Evolutionary conservation across 2,329 filamentous ascomycete species (phyloP).

Genomic region (Nemania sp.): DNA sequence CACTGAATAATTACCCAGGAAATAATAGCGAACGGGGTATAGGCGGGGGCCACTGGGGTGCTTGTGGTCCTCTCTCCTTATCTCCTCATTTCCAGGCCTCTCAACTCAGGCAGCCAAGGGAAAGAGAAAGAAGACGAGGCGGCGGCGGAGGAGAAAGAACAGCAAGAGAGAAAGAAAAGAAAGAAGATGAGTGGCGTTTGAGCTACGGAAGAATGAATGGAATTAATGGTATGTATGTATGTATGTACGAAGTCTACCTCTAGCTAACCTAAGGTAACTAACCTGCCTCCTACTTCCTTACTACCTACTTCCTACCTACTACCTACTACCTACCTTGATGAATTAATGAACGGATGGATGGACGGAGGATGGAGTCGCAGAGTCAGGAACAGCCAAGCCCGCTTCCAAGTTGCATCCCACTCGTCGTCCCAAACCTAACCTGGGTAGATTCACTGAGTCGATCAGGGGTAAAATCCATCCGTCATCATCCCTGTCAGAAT

Average conservation of each 20-base stretch:
- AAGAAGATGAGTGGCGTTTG: background rate
- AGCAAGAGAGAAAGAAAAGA: background rate
- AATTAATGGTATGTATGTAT: background rate
- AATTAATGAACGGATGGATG: no score
- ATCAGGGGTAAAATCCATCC: constrained; percentile 19
- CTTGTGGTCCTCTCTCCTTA: no score
- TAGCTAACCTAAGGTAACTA: no score
- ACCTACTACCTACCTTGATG: no score
- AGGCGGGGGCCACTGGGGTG: no score
- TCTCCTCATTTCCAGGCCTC: background rate
- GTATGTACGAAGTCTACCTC: no score
- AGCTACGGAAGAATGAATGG: constrained; percentile 12
- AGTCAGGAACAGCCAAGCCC: no score
- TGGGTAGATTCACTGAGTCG: constrained; percentile 1
- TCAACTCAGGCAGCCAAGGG: background rate
- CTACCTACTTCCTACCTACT: no score
- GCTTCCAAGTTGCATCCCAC: constrained; percentile 2
- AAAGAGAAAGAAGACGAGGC: background rate
- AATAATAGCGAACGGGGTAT: constrained; percentile 3
- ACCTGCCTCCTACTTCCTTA: no score
- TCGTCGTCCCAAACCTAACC: constrained; percentile 10
- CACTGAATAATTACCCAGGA: background rate
- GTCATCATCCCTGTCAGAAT: constrained; percentile 1
- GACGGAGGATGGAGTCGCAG: no score
- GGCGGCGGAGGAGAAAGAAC: background rate